Conservation (phyloP, 305 asterid species). For the Fraxinus dipetala region DNA sequence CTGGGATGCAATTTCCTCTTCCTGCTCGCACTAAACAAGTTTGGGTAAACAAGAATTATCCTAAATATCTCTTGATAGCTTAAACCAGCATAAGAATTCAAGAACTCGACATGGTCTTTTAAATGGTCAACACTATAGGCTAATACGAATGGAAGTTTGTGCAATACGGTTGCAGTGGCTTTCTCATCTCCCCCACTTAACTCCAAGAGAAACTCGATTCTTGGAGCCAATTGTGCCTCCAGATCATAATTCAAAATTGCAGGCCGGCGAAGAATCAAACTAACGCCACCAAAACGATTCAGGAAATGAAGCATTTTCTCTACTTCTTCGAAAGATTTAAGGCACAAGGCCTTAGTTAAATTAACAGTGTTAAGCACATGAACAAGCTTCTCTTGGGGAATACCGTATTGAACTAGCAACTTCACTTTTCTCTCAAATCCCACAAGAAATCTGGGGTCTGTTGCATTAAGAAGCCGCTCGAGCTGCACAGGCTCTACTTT, state of each 20-base stretch:
- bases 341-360: slow-evolving; percentile 62
- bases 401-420: slow-evolving; percentile 52
- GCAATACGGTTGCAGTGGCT: slow-evolving; percentile 53
- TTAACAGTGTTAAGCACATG: slow-evolving; percentile 67
- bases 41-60: slow-evolving; percentile 65
- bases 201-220: slow-evolving; percentile 60
- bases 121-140: slow-evolving; percentile 74
- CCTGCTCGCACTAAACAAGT: slow-evolving; percentile 75
- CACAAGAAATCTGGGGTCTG: slow-evolving; percentile 44
- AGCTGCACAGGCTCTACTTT: slow-evolving; percentile 52
- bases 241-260: slow-evolving; percentile 62
- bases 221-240: slow-evolving; percentile 70
- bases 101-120: slow-evolving; percentile 69
- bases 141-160: slow-evolving; percentile 63
- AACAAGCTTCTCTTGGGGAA: slow-evolving; percentile 54
- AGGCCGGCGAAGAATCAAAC: slow-evolving; percentile 66
- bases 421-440: slow-evolving; percentile 66
- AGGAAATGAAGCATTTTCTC: slow-evolving; percentile 57
- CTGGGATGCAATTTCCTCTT: slow-evolving; percentile 78
- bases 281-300: slow-evolving; percentile 62
- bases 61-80: slow-evolving; percentile 62
- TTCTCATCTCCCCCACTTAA: slow-evolving; percentile 60
- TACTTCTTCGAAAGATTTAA: slow-evolving; percentile 54
- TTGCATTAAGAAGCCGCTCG: slow-evolving; percentile 50
- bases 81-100: slow-evolving; percentile 66